Conservation (phyloP, 148 eudicot genomes). For the Camellia sinensis region DNA sequence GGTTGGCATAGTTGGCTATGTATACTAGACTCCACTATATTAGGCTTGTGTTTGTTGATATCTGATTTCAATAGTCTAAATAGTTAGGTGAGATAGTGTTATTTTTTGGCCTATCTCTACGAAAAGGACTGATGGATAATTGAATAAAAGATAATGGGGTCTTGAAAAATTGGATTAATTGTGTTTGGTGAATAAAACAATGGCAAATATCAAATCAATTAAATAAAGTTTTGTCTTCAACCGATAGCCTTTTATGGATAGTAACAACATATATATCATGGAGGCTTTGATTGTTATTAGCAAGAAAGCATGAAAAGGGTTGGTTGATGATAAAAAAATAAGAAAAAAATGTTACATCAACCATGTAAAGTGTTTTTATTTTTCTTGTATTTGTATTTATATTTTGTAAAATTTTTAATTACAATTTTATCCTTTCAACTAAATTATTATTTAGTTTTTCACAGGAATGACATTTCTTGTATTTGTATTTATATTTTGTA, state of each 20-base stretch:
- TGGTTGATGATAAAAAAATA: neutral
- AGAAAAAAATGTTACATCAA: neutral
- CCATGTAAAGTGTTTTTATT: too few relatives aligned
- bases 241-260: neutral
- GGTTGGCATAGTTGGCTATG: too few relatives aligned
- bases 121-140: neutral
- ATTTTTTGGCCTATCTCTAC: neutral
- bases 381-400: too few relatives aligned
- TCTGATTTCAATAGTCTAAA: neutral
- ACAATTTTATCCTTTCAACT: too few relatives aligned
- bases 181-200: neutral
- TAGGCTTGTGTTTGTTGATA: neutral
- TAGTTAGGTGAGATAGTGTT: neutral
- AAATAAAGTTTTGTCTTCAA: neutral
- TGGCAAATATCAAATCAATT: neutral
- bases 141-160: neutral
- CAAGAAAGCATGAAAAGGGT: neutral
- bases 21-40: neutral
- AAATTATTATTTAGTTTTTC: too few relatives aligned
- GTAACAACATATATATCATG: neutral
- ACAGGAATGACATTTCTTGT: too few relatives aligned
- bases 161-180: slow-evolving; percentile 5
- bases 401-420: too few relatives aligned
- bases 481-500: too few relatives aligned
- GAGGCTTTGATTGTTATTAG: neutral